Percentiles rank a stretch among this genome's conserved stretches.
These are phyloP conservation scores for Candida easanensis DNA, from an alignment of 805 yeast genomes.

Conservation along the genomic window DNA sequence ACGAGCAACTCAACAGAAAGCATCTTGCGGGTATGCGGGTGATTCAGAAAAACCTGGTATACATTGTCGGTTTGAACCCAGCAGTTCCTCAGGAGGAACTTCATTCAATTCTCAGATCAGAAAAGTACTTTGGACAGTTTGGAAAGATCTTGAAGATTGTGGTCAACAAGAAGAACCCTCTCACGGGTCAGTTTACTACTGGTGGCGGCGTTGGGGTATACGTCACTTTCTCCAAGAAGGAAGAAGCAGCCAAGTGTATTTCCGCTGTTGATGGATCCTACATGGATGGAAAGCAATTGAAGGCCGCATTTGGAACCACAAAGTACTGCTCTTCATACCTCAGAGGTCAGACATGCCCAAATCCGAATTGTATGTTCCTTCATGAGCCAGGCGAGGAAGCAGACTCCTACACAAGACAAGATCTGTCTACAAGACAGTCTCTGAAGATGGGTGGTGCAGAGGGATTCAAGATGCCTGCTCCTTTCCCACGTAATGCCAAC, in stretches of 20 bases:
- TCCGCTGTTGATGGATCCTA: conserved; percentile 89
- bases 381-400: conserved; percentile 99
- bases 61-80: conserved; percentile 93
- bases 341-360: conserved; percentile 94
- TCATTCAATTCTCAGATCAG: conserved; percentile 77
- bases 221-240: conserved; percentile 89
- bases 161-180: conserved; percentile 71
- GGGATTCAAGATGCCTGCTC: conserved; percentile 12
- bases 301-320: conserved; percentile 98
- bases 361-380: conserved; percentile 97
- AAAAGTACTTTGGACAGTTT: conserved; percentile 96
- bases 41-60: conserved; percentile 95
- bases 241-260: conserved; percentile 93
- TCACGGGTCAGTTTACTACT: conserved; percentile 26
- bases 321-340: conserved; percentile 96
- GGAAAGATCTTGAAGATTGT: conserved; percentile 94
- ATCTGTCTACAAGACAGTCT: conserved; percentile 72
- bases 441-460: conserved; percentile 45
- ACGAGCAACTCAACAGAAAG: conserved; percentile 75
- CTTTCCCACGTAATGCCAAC: conserved; percentile 15
- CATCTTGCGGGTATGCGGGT: conserved; percentile 96
- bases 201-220: conserved; percentile 87
- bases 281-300: conserved; percentile 83
- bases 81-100: conserved; percentile 77
- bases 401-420: conserved; percentile 90